Evolutionary conservation across 495 filamentous ascomycete genomes (phyloP).

Genomic region (Hypoxylon perforatum): DNA sequence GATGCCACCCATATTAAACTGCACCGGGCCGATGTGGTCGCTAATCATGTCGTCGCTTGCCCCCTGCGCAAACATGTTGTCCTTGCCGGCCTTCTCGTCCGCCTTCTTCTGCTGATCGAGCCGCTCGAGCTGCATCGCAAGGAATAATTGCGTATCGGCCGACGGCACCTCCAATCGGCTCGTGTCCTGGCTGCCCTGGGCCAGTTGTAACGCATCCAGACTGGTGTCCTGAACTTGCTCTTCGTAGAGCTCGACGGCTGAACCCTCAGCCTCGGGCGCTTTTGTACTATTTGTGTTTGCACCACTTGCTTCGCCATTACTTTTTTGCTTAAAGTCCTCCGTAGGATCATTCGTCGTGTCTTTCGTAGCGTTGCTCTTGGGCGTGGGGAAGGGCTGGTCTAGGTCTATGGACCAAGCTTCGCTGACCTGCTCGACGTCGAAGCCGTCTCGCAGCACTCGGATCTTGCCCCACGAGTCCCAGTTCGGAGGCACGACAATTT

Average conservation of each 20-base stretch:
- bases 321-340: conserved; percentile 17
- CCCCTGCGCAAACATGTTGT: conserved; percentile 55
- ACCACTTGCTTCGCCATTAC: conserved; percentile 5
- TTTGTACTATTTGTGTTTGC: conserved; percentile 14
- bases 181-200: conserved; percentile 60
- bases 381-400: conserved; percentile 59
- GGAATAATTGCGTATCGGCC: conserved; percentile 82
- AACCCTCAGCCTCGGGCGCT: conserved; percentile 57
- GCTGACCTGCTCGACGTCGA: conserved; percentile 88
- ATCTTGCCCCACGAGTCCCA: conserved; percentile 99
- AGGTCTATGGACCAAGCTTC: conserved; percentile 87
- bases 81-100: conserved; percentile 70
- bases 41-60: conserved; percentile 71
- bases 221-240: conserved; percentile 79
- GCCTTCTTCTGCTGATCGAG: conserved; percentile 74
- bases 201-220: conserved; percentile 66
- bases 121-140: conserved; percentile 75
- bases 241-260: conserved; percentile 79
- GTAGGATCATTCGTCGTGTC: too few species aligned
- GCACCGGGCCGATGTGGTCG: conserved; percentile 93
- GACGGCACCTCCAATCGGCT: conserved; percentile 74
- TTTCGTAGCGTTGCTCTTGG: conserved; percentile 41
- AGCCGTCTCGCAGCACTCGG: conserved; percentile 89
- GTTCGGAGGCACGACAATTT: conserved; percentile 91
- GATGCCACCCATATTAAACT: conserved; percentile 97